Percentiles rank a stretch among this genome's conserved stretches.
Evolutionary conservation across 164 flowering plant species (phyloP).

Genomic region (Magnolia officinalis): DNA sequence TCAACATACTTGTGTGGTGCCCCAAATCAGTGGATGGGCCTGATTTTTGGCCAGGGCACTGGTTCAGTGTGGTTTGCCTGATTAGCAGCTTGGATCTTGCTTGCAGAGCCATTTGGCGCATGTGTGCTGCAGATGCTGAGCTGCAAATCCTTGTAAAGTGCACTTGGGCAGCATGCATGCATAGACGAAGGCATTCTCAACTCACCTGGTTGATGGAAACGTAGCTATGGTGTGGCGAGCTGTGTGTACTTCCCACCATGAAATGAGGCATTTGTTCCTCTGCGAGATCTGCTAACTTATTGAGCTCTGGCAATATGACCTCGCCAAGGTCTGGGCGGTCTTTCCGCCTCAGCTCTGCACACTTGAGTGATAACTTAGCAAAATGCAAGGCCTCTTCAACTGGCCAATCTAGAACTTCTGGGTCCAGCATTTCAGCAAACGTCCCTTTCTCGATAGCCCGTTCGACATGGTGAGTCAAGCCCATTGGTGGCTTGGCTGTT

Average conservation of each 20-base stretch:
- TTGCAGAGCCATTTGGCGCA: background rate
- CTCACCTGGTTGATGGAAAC: slow-evolving; percentile 1
- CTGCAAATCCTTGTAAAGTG: background rate
- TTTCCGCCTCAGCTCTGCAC: slow-evolving; percentile 59
- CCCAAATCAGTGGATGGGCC: background rate
- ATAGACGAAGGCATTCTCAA: background rate
- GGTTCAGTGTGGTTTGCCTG: background rate
- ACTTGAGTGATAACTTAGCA: slow-evolving; percentile 52
- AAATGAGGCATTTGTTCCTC: slow-evolving; percentile 38
- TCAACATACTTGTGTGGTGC: background rate
- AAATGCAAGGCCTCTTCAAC: slow-evolving; percentile 44
- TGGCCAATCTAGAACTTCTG: slow-evolving; percentile 59
- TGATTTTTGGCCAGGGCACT: background rate
- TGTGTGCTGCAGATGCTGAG: background rate
- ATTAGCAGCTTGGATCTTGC: background rate
- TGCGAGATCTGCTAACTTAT: slow-evolving; percentile 44
- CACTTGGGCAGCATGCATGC: background rate
- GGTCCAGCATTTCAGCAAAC: slow-evolving; percentile 53
- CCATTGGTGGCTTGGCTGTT: slow-evolving; percentile 70
- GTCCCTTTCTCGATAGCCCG: slow-evolving; percentile 54
- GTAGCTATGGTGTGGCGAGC: slow-evolving; percentile 24
- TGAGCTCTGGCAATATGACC: slow-evolving; percentile 52
- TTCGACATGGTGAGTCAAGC: slow-evolving; percentile 54
- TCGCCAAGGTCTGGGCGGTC: slow-evolving; percentile 64
- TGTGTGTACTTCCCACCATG: slow-evolving; percentile 6